Evolutionary conservation across 345 rosid genomes (phyloP).

Genomic region (Eucalyptus sp.): DNA sequence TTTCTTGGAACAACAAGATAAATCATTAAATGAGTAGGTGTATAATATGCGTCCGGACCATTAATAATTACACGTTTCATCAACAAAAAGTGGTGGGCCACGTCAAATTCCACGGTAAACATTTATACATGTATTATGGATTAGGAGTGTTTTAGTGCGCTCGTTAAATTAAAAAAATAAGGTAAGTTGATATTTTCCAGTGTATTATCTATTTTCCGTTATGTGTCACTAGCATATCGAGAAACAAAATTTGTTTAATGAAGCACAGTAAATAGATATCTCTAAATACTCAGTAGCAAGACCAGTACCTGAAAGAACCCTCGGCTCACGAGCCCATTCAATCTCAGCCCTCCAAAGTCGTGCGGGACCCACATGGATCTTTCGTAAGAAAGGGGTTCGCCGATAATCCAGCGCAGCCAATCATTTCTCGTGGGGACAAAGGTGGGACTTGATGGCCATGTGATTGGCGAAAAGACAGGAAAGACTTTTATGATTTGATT

Average conservation of each 20-base stretch:
- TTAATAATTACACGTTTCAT: neutral
- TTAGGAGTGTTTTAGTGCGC: fast-evolving
- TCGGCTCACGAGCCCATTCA: neutral
- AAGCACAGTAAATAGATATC: too few species aligned
- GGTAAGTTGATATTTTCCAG: neutral
- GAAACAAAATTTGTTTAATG: neutral
- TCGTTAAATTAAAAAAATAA: neutral
- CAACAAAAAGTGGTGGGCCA: neutral
- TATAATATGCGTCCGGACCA: fast-evolving
- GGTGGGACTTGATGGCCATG: neutral
- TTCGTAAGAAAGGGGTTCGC: neutral
- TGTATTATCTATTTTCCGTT: neutral
- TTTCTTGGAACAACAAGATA: fast-evolving
- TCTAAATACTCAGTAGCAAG: neutral
- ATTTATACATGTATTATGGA: neutral
- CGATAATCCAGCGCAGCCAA: neutral
- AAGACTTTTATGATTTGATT: neutral
- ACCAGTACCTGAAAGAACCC: neutral
- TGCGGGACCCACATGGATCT: neutral
- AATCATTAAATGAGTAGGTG: neutral
- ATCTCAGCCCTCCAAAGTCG: neutral
- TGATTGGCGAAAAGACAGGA: neutral
- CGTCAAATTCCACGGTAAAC: fast-evolving
- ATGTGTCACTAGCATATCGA: neutral
- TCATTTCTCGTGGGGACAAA: neutral